phyloP scores from a whole-genome alignment of 768 basidiomycete genomes.

The Leccinum arenicola region DNA sequence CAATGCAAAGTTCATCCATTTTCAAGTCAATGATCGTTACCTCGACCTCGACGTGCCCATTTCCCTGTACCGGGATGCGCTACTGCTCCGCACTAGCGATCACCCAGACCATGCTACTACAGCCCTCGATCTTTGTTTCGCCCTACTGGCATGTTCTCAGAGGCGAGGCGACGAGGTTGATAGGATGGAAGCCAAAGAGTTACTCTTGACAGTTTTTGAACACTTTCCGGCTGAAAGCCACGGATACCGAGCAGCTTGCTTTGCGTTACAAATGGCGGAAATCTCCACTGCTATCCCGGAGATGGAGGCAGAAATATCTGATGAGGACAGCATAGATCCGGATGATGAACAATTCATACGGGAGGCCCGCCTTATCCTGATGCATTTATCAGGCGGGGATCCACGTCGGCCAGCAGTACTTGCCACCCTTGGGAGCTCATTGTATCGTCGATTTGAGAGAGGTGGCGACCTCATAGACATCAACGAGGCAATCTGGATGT shows the following conservation, averaged over 20 bases:
- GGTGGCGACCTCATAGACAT: not conserved
- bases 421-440: not conserved
- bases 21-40: not conserved
- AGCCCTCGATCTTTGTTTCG: not conserved
- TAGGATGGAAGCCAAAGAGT: not conserved
- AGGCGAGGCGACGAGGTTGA: not conserved
- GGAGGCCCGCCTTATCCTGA: not conserved
- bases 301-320: not conserved
- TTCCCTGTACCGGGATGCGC: not conserved
- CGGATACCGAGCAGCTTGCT: not conserved
- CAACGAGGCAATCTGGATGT: not conserved
- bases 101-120: not conserved
- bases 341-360: not conserved
- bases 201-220: not conserved
- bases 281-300: not conserved
- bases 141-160: not conserved
- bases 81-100: not conserved
- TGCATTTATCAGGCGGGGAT: not conserved
- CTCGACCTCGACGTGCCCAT: not conserved
- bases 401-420: not conserved
- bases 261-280: not conserved
- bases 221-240: not conserved
- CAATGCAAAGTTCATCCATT: not conserved
- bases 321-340: not conserved
- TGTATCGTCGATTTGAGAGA: not conserved